Evolutionary conservation across 805 yeast species (phyloP).

Genomic region (Kazachstania psychrophila): DNA sequence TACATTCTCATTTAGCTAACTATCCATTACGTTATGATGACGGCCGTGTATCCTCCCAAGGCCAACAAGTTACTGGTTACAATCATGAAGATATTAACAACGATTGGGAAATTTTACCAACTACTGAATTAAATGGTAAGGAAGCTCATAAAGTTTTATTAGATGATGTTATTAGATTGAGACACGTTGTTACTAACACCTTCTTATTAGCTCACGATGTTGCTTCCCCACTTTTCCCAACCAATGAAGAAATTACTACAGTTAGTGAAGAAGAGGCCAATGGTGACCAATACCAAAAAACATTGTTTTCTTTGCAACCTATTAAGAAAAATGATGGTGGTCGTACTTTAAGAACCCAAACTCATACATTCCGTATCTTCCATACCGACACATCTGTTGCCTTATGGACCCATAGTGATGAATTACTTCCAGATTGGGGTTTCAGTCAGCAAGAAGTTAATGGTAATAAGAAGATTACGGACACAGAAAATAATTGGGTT

Average conservation of each 20-base stretch:
- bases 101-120: constrained; percentile 81
- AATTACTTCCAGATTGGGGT: constrained; percentile 89
- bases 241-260: constrained; percentile 90
- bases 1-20: constrained; percentile 69
- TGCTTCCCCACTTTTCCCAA: constrained; percentile 84
- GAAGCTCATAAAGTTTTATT: constrained; percentile 47
- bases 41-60: constrained; percentile 88
- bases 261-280: constrained; percentile 51
- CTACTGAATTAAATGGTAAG: constrained; percentile 34
- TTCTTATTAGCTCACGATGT: constrained; percentile 86
- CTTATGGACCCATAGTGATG: constrained; percentile 86
- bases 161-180: constrained; percentile 68
- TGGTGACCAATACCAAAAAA: constrained; percentile 52
- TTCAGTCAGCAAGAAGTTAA: constrained; percentile 85
- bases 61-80: constrained; percentile 85
- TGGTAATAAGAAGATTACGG: constrained; percentile 78
- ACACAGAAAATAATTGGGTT: constrained; percentile 62
- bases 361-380: constrained; percentile 56
- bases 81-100: constrained; percentile 51
- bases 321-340: constrained; percentile 43
- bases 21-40: constrained; percentile 94
- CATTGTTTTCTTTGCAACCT: constrained; percentile 67
- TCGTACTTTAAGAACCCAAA: constrained; percentile 50
- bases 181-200: constrained; percentile 74
- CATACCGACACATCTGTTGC: constrained; percentile 87